phyloP scores from a whole-genome alignment of 2,329 filamentous ascomycete genomes.

The Aspergillus carbonarius region DNA sequence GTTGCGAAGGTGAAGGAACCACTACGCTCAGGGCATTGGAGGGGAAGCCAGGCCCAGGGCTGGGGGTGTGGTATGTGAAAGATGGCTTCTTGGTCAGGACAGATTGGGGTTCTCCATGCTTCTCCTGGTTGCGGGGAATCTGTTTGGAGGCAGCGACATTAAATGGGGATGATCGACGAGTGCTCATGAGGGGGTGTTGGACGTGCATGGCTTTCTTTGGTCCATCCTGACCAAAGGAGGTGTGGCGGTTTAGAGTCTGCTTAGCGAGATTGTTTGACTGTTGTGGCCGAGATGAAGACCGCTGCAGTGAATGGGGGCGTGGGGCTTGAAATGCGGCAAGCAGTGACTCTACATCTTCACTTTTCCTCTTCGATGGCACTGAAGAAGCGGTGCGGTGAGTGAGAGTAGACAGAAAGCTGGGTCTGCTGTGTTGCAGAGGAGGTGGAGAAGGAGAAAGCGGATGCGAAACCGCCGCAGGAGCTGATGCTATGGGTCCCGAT shows the following conservation, averaged over 20 bases:
- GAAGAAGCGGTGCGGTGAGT: slow-evolving; percentile 17
- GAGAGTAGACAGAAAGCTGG: slow-evolving; percentile 12
- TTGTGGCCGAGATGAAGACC: neutral
- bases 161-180: neutral
- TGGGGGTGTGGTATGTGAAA: slow-evolving; percentile 6
- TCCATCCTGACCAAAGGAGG: no score
- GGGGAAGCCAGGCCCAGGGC: neutral
- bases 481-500: neutral
- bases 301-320: neutral
- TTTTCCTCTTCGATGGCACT: slow-evolving; percentile 20
- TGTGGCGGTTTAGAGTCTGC: neutral
- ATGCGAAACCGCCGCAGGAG: neutral
- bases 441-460: neutral
- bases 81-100: neutral
- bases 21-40: slow-evolving; percentile 18
- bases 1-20: slow-evolving; percentile 24
- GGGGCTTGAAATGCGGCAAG: neutral
- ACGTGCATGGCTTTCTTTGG: no score
- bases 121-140: neutral
- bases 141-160: neutral
- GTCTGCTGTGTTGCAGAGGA: neutral
- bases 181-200: neutral
- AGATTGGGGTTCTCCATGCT: neutral
- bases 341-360: slow-evolving; percentile 1
- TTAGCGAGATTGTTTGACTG: neutral